Evolutionary conservation across 768 basidiomycete species (phyloP).

Genomic region (Lentinus tigrinus): DNA sequence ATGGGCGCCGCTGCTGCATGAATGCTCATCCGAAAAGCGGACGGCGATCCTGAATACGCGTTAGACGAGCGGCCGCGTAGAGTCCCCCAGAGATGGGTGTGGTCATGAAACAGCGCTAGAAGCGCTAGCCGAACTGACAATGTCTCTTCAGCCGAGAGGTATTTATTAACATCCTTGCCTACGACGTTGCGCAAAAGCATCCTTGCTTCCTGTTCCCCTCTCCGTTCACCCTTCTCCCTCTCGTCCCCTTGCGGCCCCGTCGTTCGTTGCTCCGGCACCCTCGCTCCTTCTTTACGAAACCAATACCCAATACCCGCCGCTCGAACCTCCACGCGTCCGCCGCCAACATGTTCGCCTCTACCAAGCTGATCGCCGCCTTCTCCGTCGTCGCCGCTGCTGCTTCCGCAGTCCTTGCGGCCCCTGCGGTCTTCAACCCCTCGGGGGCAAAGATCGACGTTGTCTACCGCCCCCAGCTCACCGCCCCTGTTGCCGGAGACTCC

Average conservation of each 20-base stretch:
- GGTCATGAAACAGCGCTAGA: not conserved
- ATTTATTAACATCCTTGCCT: conserved; percentile 7
- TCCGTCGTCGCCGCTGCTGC: conserved; percentile 32
- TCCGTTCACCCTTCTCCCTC: not conserved
- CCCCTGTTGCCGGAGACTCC: conserved; percentile 29
- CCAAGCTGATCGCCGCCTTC: conserved; percentile 16
- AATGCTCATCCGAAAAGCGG: not conserved
- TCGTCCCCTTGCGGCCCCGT: not conserved
- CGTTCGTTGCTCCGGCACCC: conserved; percentile 5
- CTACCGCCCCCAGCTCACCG: conserved; percentile 43
- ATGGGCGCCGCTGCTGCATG: not conserved
- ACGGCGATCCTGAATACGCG: not conserved
- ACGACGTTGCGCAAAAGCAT: not conserved
- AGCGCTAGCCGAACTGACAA: not conserved
- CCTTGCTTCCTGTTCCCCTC: not conserved
- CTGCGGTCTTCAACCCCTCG: conserved; percentile 25
- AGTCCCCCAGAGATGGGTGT: not conserved
- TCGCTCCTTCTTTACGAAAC: conserved; percentile 6
- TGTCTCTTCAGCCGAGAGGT: not conserved
- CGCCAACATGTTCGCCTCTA: conserved; percentile 16
- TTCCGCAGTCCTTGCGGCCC: conserved; percentile 27
- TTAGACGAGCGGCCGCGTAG: not conserved
- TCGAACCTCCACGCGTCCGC: not conserved
- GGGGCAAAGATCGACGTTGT: conserved; percentile 32
- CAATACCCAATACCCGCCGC: not conserved